Conservation (phyloP, 1,284 basidiomycete genomes). For the Ceraceosorus guamensis region DNA sequence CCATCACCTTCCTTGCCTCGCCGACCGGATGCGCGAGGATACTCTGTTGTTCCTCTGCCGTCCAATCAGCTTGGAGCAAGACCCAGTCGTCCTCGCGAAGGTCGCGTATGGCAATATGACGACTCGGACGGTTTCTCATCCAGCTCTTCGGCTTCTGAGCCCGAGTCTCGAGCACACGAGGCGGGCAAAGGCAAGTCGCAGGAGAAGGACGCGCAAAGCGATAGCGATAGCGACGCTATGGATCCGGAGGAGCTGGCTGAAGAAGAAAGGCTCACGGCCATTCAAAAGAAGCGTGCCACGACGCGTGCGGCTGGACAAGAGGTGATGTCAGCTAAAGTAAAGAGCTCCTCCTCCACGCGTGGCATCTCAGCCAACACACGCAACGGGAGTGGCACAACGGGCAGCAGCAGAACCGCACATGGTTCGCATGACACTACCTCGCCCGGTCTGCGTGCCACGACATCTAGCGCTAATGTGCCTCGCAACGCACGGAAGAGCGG, state of each 20-base stretch:
- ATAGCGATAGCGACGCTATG: slow-evolving; percentile 31
- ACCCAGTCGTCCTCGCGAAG: slow-evolving; percentile 39
- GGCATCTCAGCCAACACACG: not conserved
- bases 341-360: not conserved
- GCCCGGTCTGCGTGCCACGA: not conserved
- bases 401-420: too few relatives aligned
- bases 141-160: too few relatives aligned
- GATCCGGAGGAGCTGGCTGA: slow-evolving; percentile 37
- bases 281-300: slow-evolving; percentile 43
- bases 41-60: slow-evolving; percentile 38
- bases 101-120: slow-evolving; percentile 36
- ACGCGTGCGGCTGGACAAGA: slow-evolving; percentile 42
- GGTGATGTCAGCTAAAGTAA: slow-evolving; percentile 15
- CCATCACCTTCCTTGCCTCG: slow-evolving; percentile 37
- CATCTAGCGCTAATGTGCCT: not conserved
- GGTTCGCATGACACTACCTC: too few relatives aligned
- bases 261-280: slow-evolving; percentile 31
- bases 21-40: slow-evolving; percentile 39
- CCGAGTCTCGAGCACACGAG: not conserved
- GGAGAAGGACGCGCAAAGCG: slow-evolving; percentile 15
- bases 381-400: not conserved
- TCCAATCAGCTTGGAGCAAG: slow-evolving; percentile 34
- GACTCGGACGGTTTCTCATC: slow-evolving; percentile 4
- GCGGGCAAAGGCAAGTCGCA: slow-evolving; percentile 1
- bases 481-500: not conserved